Conservation (phyloP, 2,329 filamentous ascomycete species). For the Phymatotrichopsis omnivora region DNA sequence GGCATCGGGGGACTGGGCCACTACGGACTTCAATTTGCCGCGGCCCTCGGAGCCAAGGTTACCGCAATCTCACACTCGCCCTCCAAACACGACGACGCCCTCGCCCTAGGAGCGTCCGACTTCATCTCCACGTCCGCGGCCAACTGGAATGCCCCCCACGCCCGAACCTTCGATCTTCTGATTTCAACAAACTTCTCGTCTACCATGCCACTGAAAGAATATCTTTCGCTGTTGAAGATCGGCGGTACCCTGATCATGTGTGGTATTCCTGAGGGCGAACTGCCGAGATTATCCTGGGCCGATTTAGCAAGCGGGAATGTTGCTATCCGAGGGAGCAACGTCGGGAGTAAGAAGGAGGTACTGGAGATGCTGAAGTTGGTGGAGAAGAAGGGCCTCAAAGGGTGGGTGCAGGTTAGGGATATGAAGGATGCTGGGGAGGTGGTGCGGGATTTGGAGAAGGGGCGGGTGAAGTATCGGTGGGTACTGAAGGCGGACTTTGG, state of each 20-base stretch:
- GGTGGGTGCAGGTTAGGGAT: slow-evolving; percentile 41
- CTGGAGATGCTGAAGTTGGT: slow-evolving; percentile 62
- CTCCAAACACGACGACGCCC: slow-evolving; percentile 50
- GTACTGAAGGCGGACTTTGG: slow-evolving; percentile 21
- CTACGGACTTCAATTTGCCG: slow-evolving; percentile 59
- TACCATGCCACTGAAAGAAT: slow-evolving; percentile 54
- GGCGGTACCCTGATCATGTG: slow-evolving; percentile 49
- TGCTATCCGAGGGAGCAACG: slow-evolving; percentile 58
- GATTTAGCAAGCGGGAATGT: slow-evolving; percentile 38
- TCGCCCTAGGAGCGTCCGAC: slow-evolving; percentile 50
- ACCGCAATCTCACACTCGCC: slow-evolving; percentile 53
- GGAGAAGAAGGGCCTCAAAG: slow-evolving; percentile 56
- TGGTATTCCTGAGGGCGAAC: slow-evolving; percentile 46
- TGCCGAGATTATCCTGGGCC: slow-evolving; percentile 37
- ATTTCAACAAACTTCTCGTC: slow-evolving; percentile 61
- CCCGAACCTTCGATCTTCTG: slow-evolving; percentile 63
- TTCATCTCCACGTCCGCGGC: slow-evolving; percentile 50
- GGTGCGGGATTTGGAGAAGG: slow-evolving; percentile 9
- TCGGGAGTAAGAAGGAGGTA: slow-evolving; percentile 60
- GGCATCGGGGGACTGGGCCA: slow-evolving; percentile 61
- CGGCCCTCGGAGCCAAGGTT: slow-evolving; percentile 53
- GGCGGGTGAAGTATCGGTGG: slow-evolving; percentile 13
- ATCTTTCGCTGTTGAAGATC: slow-evolving; percentile 66
- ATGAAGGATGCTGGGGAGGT: slow-evolving; percentile 12
- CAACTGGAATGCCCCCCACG: slow-evolving; percentile 48